phyloP scores from a whole-genome alignment of 495 filamentous ascomycete species.

The Penicillium mononematosum region DNA sequence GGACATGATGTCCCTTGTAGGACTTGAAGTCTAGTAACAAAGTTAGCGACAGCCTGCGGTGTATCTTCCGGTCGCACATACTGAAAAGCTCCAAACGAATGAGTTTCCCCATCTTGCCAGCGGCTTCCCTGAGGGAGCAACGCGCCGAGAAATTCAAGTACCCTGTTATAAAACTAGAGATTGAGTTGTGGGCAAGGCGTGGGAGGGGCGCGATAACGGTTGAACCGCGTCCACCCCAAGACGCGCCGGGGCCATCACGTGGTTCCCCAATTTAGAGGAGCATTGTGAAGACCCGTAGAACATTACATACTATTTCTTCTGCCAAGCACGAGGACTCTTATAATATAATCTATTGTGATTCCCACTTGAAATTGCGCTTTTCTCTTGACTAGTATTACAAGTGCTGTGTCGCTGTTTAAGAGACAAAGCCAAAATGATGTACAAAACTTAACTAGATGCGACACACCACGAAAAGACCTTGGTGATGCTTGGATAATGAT shows the following conservation, averaged over 20 bases:
- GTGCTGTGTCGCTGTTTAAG: background rate
- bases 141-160: conserved; percentile 19
- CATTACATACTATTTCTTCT: background rate
- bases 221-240: conserved; percentile 20
- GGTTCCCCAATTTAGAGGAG: conserved; percentile 1
- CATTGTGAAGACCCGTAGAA: background rate
- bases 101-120: conserved; percentile 75
- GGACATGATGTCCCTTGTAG: conserved; percentile 91
- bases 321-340: background rate
- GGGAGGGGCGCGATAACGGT: conserved; percentile 33
- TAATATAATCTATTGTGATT: background rate
- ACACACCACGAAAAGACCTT: background rate
- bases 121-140: conserved; percentile 34
- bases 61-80: conserved; percentile 41
- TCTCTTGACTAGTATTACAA: conserved; percentile 1
- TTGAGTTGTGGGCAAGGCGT: conserved; percentile 15
- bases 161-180: conserved; percentile 12
- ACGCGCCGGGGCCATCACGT: conserved; percentile 31
- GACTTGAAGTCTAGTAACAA: conserved; percentile 86
- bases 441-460: background rate
- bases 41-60: conserved; percentile 28
- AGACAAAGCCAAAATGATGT: conserved; percentile 5
- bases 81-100: conserved; percentile 92
- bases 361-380: background rate
- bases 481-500: background rate